Evolutionary conservation across 2,329 filamentous ascomycete species (phyloP), one percentile per base, ranked within the genome.

Genomic region (Scedosporium dehoogii): DNA sequence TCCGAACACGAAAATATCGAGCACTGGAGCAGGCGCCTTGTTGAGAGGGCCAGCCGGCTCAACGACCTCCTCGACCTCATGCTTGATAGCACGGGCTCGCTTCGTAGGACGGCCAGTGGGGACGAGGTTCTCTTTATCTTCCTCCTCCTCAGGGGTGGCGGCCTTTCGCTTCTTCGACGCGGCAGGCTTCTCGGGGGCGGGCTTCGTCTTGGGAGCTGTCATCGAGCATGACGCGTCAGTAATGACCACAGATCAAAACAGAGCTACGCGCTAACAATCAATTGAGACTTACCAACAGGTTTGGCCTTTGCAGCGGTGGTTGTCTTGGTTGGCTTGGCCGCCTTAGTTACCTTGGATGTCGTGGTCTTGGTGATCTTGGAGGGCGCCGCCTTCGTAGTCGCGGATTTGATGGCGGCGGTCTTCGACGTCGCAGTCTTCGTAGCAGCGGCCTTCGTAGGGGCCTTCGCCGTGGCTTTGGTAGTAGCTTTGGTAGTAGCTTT

Each of bases 1-100:
- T 60, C 91, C 91, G 68, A 91, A 93, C 60, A 92, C 88, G 70
- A 87, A 93, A 64, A 94, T 78, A 69, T 92, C 85, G 63, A 94
- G 80, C 27, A 79, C 77, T 66, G 85, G 74, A 0, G 79, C 84
- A 4, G 88, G 88, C 16, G 82, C 78, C 25, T 82, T 72, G 72
- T 91, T 92, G 3, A 48, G 59, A 14, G 58, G 38, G 25, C 55
- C 48, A 7, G 25, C 51, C 14, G 55, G 48, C 18, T 41, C 60
- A 16, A 41, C 48, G 2, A 18, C n/a, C 18, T 56, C 60, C 29
- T 23, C 60, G 12, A 6, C 29, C 48, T 56, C 60, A 3, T 42
- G 27, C 48, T 63, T 73, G 6, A 63, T 66, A 29, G 69, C 65
- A 14, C 68, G 66, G 0, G 62, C 57, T 55, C 51, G 51, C 25